Conservation (phyloP, 1,284 basidiomycete genomes). For the Cutaneotrichosporon sp. region DNA sequence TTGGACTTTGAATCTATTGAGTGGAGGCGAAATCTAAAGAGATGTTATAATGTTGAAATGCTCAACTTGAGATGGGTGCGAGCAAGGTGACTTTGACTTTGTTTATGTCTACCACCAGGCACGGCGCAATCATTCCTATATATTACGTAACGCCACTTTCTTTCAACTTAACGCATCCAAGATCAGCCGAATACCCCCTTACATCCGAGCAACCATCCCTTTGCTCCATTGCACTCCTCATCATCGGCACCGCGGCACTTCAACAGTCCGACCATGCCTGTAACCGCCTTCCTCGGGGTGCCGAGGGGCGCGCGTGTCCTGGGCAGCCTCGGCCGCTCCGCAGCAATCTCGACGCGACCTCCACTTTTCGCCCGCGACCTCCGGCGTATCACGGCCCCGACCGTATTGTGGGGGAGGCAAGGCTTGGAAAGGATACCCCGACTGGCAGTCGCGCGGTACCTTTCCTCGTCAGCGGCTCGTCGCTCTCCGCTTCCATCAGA, state of each 20-base stretch:
- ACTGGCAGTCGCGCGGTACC: background rate
- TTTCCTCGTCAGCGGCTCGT: background rate
- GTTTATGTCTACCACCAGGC: background rate
- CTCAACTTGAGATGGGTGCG: no score
- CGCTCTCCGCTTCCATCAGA: background rate
- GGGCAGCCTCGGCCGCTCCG: background rate
- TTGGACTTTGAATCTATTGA: no score
- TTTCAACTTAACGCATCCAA: background rate
- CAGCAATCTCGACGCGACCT: background rate
- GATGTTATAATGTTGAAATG: background rate
- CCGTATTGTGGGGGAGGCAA: background rate
- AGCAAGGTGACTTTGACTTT: background rate
- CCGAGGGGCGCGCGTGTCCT: conserved; percentile 11
- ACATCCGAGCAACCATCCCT: background rate
- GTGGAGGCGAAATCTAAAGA: background rate
- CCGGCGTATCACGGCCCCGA: background rate
- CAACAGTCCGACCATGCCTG: conserved; percentile 14
- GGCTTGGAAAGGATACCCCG: background rate
- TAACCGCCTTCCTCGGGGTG: conserved; percentile 15
- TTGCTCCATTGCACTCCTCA: background rate
- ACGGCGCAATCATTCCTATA: background rate
- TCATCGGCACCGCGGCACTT: background rate
- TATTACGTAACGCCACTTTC: background rate
- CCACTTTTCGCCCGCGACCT: background rate
- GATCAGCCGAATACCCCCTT: background rate